Evolutionary conservation across 306 rosid genomes (phyloP), one percentile per base, ranked within the genome.

Genomic region (Inga leiocalycina): DNA sequence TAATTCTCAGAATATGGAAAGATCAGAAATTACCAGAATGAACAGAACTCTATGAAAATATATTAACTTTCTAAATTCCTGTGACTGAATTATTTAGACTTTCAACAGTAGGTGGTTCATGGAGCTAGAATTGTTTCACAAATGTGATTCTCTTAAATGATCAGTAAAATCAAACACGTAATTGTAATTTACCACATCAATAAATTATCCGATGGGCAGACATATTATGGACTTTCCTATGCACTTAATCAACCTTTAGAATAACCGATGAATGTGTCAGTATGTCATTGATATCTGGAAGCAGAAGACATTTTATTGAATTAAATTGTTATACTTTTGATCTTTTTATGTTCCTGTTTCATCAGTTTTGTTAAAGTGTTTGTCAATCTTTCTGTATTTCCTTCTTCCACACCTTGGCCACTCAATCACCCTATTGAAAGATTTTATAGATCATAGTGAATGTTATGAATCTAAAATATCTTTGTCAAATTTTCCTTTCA

Each of bases 401-500:
- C 61, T 80, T 77, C 49, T 64, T 56, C 52, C 65, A 30, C 74
- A 64, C 39, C 48, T 22, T 83, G 82, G 34, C 15, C 43, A 27
- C 45, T 80, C 57, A 46, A 37, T 39, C 57, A 1, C 74, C 75
- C 30, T 39, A 24, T 67, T 14, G 57, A 45, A 69, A 34, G 46
- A 19, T 80, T 74, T 19, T 71, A 22, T 64, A 76, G 39, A 83
- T 78, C 73, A 44, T 17, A 32, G 75, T 34, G 15, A 65, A 70
- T 80, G 44, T 59, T 51, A 32, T 51, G 68, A 76, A 68, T 84
- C 52, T 70, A 34, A 86, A 34, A 24, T 44, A 30, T 73, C 19
- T 75, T 79, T 37, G 68, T 17, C 56, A 44, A 43, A 22, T 68
- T 77, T 56, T 78, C 59, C 14, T 81, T 65, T 44, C 93, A 95